Conservation (phyloP, 345 rosid species). For the Carallia pectinifolia region DNA sequence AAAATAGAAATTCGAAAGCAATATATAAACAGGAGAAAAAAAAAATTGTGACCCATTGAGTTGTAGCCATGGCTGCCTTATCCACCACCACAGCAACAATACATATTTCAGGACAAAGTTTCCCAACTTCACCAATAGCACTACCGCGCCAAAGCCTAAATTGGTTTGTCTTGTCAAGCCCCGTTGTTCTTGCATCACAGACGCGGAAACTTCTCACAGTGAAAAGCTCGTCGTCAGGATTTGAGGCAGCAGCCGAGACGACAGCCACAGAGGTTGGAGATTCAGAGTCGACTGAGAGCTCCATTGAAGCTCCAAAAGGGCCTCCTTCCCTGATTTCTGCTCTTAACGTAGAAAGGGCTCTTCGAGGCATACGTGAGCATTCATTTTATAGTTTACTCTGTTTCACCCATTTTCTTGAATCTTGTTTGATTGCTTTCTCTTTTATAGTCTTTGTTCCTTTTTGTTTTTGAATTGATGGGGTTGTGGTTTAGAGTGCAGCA, state of each 20-base stretch:
- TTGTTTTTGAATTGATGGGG: slow-evolving; percentile 21
- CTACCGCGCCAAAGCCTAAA: background rate
- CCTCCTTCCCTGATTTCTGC: slow-evolving; percentile 65
- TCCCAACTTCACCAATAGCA: slow-evolving; percentile 2
- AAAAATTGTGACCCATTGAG: no score
- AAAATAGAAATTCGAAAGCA: no score
- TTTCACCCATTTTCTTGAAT: background rate
- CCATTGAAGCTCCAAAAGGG: slow-evolving; percentile 53
- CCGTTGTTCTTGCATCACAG: slow-evolving; percentile 15
- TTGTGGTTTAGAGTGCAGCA: slow-evolving; percentile 65
- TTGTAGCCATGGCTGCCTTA: slow-evolving; percentile 29
- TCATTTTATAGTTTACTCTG: background rate
- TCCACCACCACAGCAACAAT: slow-evolving; percentile 21
- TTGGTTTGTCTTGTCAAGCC: slow-evolving; percentile 1
- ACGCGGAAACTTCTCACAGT: slow-evolving; percentile 10
- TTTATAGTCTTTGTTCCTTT: background rate
- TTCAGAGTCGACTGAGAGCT: slow-evolving; percentile 40
- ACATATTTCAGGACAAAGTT: slow-evolving; percentile 15
- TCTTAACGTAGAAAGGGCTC: slow-evolving; percentile 80
- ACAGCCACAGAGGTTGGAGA: background rate
- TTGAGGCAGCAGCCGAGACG: slow-evolving; percentile 24
- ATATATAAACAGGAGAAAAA: no score
- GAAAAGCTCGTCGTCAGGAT: slow-evolving; percentile 31
- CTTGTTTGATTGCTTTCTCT: background rate
- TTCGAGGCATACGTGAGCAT: slow-evolving; percentile 73